Evolutionary conservation across 192 early-diverging fungal species (phyloP).

Genomic region (Thamnidium elegans): DNA sequence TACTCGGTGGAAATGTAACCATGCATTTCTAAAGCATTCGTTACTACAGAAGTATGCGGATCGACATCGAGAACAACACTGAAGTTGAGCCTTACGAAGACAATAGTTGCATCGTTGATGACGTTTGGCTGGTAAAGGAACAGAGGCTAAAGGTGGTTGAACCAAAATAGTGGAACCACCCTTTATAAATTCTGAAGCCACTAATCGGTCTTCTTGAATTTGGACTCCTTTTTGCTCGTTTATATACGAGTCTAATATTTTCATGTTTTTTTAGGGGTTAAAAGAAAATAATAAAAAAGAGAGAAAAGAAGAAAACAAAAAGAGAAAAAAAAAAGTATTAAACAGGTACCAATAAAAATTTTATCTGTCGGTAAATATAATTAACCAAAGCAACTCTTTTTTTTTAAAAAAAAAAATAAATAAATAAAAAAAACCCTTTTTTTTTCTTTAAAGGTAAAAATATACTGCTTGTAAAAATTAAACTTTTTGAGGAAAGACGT

Average conservation of each 20-base stretch:
- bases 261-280: no score
- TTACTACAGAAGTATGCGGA: conserved; percentile 37
- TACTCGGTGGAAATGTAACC: conserved; percentile 27
- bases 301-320: no score
- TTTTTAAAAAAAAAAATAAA: no score
- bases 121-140: conserved; percentile 32
- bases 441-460: no score
- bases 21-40: conserved; percentile 34
- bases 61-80: conserved; percentile 31
- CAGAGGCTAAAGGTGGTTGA: conserved; percentile 21
- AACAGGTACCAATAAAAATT: no score
- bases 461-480: no score
- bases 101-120: conserved; percentile 32
- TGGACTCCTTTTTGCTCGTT: conserved; percentile 5
- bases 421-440: no score
- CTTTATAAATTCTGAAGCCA: background rate
- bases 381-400: no score
- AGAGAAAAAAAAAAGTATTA: no score
- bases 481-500: no score
- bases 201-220: background rate
- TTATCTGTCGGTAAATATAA: no score
- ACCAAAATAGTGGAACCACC: background rate
- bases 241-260: conserved; percentile 16
- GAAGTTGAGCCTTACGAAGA: conserved; percentile 22
- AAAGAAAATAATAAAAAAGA: no score